Evolutionary conservation across 768 basidiomycete genomes (phyloP).

Genomic region (Podaxis sp.): DNA sequence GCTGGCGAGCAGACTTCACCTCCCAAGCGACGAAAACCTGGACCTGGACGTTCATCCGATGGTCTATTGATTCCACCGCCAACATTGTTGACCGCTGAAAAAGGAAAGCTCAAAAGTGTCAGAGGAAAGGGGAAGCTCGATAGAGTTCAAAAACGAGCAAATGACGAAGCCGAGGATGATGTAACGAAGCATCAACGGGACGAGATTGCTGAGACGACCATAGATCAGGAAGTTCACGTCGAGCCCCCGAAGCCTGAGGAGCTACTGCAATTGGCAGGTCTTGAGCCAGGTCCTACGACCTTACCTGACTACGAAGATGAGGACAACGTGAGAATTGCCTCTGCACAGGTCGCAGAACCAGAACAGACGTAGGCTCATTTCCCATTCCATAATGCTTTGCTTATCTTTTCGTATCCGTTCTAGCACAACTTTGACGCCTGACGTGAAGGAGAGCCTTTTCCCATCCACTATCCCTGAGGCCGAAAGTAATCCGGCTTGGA

Average conservation of each 20-base stretch:
- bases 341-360: not conserved
- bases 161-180: slow-evolving; percentile 17
- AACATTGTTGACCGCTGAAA: slow-evolving; percentile 53
- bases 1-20: slow-evolving; percentile 8
- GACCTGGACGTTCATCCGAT: slow-evolving; percentile 50
- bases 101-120: slow-evolving; percentile 49
- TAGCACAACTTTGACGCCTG: not conserved
- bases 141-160: slow-evolving; percentile 6
- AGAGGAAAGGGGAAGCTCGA: slow-evolving; percentile 39
- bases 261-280: slow-evolving; percentile 50
- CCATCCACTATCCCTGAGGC: slow-evolving; percentile 27
- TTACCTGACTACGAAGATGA: slow-evolving; percentile 58
- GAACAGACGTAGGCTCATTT: not conserved
- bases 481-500: slow-evolving; percentile 30
- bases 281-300: slow-evolving; percentile 32
- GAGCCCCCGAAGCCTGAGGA: slow-evolving; percentile 26
- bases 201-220: slow-evolving; percentile 3
- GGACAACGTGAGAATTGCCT: slow-evolving; percentile 15
- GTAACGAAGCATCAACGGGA: slow-evolving; percentile 9
- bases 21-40: slow-evolving; percentile 34
- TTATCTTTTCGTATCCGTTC: not conserved
- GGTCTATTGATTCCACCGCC: slow-evolving; percentile 42
- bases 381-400: not conserved
- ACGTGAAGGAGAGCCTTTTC: slow-evolving; percentile 29
- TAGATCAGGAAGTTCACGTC: slow-evolving; percentile 8